These are phyloP conservation scores for Aspergillus calidoustus DNA, from an alignment of 2,329 filamentous ascomycete genomes.

Conservation along the genomic window DNA sequence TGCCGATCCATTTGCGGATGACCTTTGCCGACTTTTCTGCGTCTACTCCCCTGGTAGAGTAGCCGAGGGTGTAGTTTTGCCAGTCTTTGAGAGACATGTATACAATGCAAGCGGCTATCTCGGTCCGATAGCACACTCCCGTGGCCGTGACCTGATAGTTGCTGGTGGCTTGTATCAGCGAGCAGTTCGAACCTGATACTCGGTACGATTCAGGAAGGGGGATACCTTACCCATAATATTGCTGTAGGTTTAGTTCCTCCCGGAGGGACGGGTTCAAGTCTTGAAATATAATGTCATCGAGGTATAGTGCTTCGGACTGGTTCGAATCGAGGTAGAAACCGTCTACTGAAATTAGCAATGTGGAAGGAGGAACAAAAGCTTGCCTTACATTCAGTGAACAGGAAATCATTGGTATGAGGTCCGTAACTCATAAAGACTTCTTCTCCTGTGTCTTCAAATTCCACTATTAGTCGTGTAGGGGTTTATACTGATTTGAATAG, in stretches of 20 bases:
- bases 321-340: slow-evolving; percentile 49
- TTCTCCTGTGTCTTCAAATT: slow-evolving; percentile 40
- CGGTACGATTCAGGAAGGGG: neutral
- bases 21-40: slow-evolving; percentile 36
- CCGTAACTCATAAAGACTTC: slow-evolving; percentile 52
- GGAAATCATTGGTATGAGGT: slow-evolving; percentile 48
- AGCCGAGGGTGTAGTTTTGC: slow-evolving; percentile 45
- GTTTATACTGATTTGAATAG: neutral
- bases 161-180: slow-evolving; percentile 27
- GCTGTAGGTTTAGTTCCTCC: slow-evolving; percentile 40
- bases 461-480: neutral
- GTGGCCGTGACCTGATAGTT: slow-evolving; percentile 46
- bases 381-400: slow-evolving; percentile 48
- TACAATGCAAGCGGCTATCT: slow-evolving; percentile 46
- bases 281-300: slow-evolving; percentile 48
- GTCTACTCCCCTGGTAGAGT: slow-evolving; percentile 36
- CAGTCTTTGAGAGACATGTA: slow-evolving; percentile 46
- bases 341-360: slow-evolving; percentile 35
- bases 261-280: slow-evolving; percentile 35
- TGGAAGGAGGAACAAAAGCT: neutral
- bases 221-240: slow-evolving; percentile 45
- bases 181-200: neutral
- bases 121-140: slow-evolving; percentile 49
- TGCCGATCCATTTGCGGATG: slow-evolving; percentile 41
- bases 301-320: slow-evolving; percentile 44